Percentiles rank a stretch among this genome's conserved stretches.
Evolutionary conservation across 305 asterid species (phyloP).

Genomic region (Fraxinus baroniana): DNA sequence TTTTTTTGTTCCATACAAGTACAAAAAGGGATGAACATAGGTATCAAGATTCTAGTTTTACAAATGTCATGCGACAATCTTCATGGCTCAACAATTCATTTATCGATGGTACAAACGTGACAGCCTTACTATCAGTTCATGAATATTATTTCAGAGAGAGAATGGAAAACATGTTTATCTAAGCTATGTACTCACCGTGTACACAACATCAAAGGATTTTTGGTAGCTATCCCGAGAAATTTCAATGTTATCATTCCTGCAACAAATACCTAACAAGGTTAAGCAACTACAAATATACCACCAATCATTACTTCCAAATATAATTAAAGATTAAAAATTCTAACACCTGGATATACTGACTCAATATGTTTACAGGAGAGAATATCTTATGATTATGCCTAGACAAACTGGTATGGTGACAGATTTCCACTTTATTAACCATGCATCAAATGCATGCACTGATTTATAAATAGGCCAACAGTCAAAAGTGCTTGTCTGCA

Average conservation of each 20-base stretch:
- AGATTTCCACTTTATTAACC: background rate
- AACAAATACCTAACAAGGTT: conserved; percentile 25
- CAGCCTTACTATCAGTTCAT: background rate
- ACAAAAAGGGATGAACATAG: background rate
- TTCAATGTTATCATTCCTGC: conserved; percentile 81
- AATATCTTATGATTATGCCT: background rate
- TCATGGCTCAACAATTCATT: background rate
- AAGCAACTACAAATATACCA: conserved; percentile 10
- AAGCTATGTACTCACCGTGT: conserved; percentile 51
- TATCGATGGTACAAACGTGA: conserved; percentile 1
- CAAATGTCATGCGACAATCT: background rate
- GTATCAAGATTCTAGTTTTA: background rate
- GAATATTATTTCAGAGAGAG: conserved; percentile 1
- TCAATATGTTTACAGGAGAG: background rate
- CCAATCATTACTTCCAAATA: background rate
- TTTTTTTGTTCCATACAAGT: background rate
- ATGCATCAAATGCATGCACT: background rate
- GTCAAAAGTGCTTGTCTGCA: background rate
- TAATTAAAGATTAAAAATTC: background rate
- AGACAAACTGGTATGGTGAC: background rate
- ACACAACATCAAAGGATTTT: conserved; percentile 75
- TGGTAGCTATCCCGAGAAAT: conserved; percentile 62
- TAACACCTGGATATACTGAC: background rate
- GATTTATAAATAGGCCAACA: background rate
- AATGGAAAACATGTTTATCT: background rate